Evolutionary conservation across 2,329 filamentous ascomycete species (phyloP), one percentile per base, ranked within the genome.

Genomic region (Aspergillus sp.): DNA sequence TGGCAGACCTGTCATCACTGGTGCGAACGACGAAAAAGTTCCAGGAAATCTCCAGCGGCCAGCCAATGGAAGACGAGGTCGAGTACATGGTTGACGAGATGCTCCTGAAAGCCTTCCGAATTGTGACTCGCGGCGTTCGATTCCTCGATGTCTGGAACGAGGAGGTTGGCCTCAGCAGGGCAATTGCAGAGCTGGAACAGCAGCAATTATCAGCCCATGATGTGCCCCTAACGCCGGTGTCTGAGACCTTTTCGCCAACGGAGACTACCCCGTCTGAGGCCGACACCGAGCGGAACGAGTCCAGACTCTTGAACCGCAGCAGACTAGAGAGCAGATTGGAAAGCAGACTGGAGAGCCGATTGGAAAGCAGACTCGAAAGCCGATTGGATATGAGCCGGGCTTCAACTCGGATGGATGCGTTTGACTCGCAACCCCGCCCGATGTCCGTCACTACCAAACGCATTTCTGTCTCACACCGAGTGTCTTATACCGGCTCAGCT

Each of bases 91-190:
- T 97, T 57, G 93, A 98, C 69, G 90, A 96, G 72, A 91, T 98
- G 85, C 90, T 98, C 23, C 79, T 96, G 53, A 95, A 93, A 73
- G 93, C 93, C 0, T 98, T 96, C 79, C 92, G 90, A 70, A 92
- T 98, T 52, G 90, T 96, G n/a, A 93, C 88, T 48, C 88, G 93
- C 67, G 92, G 90, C 14, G 91, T 97, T 25, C 84, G 89, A 45
- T 98, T 99, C 69, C 82, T 96, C 43, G 95, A 99, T 66, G 83
- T 93, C 2, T 87, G 95, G 78, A 88, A 90, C 39, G 89, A 80
- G 61, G 76, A 79, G 51, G 78, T 79, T 69, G 76, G 77, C 17
- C 68, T 79, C 64, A 75, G 72, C 53, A 70, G 72, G 68, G 71
- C 73, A 8, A 76, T 77, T 40, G 70, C 70, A 19, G 75, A 76